A percentile compares a stretch with the other conserved stretches of the same genome.
Evolutionary conservation across 1,284 basidiomycete genomes (phyloP).

Genomic region (Cutaneotrichosporon mucoides): DNA sequence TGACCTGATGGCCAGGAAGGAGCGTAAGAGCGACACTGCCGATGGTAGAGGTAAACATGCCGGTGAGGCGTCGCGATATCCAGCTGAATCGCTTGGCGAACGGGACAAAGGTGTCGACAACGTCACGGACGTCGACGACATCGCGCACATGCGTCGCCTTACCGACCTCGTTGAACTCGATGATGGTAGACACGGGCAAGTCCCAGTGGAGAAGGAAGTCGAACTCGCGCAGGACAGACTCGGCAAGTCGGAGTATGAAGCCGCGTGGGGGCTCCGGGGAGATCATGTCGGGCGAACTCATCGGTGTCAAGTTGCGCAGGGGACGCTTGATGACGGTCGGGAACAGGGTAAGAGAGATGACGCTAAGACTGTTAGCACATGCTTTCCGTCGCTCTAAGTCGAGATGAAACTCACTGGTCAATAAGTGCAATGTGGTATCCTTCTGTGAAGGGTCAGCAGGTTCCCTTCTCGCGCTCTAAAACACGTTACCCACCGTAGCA

Average conservation of each 20-base stretch:
- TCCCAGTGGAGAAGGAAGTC: slow-evolving; percentile 38
- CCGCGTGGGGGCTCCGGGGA: slow-evolving; percentile 6
- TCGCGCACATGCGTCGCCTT: slow-evolving; percentile 46
- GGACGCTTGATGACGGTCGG: slow-evolving; percentile 25
- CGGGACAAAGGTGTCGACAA: slow-evolving; percentile 44
- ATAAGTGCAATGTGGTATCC: slow-evolving; percentile 45
- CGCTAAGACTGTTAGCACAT: slow-evolving; percentile 22
- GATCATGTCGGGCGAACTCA: slow-evolving; percentile 11
- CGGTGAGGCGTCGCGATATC: slow-evolving; percentile 32
- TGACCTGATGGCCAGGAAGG: slow-evolving; percentile 15
- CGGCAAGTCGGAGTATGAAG: slow-evolving; percentile 21
- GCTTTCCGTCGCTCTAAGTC: neutral
- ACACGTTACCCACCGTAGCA: slow-evolving; percentile 35
- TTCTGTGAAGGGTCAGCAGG: slow-evolving; percentile 19
- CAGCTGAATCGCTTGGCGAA: slow-evolving; percentile 41
- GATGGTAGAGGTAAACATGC: slow-evolving; percentile 28
- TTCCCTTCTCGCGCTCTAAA: neutral
- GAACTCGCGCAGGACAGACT: slow-evolving; percentile 29
- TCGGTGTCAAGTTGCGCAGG: neutral
- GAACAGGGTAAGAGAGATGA: slow-evolving; percentile 37
- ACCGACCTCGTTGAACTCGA: slow-evolving; percentile 49
- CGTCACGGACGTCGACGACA: slow-evolving; percentile 42
- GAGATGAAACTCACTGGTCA: slow-evolving; percentile 39
- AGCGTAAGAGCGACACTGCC: slow-evolving; percentile 26
- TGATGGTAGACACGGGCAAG: slow-evolving; percentile 40